phyloP scores from a whole-genome alignment of 202 grass and related monocot genomes.

The Schoenoplectus tabernaemontani region DNA sequence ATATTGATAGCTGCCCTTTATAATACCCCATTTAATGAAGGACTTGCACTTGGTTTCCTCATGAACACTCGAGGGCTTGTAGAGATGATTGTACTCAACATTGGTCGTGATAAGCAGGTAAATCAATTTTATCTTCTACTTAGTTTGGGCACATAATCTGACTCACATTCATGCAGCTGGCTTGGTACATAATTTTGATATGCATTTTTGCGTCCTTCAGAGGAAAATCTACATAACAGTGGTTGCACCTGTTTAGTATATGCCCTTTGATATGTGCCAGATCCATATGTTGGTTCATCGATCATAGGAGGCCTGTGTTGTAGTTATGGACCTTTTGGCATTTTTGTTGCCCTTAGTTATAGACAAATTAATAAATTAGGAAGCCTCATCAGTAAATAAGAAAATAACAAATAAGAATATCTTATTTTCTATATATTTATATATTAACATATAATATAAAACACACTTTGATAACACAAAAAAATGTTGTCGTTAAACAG shows the following conservation, averaged over 20 bases:
- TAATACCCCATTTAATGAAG: conserved; percentile 52
- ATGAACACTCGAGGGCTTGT: conserved; percentile 75
- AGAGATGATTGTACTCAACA: conserved; percentile 78
- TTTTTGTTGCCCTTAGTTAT: not conserved
- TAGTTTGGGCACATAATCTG: not conserved
- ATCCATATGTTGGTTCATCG: not conserved
- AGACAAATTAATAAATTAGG: not conserved
- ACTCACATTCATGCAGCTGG: not conserved
- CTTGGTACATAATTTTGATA: not conserved
- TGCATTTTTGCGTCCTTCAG: not conserved
- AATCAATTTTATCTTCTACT: not conserved
- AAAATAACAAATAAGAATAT: not conserved
- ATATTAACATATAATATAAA: not conserved
- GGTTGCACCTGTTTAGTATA: not conserved
- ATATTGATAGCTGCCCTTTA: conserved; percentile 43
- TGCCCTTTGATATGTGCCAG: not conserved
- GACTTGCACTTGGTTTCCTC: conserved; percentile 58
- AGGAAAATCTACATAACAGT: not conserved
- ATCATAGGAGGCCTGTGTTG: not conserved
- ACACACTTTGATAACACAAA: not conserved
- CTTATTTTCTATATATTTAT: not conserved
- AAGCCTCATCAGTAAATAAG: not conserved
- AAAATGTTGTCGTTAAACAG: conserved; percentile 2
- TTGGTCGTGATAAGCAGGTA: conserved; percentile 56
- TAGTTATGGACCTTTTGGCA: not conserved